Conservation (phyloP, 805 yeast species). For the Jamesozyma hellenica region DNA sequence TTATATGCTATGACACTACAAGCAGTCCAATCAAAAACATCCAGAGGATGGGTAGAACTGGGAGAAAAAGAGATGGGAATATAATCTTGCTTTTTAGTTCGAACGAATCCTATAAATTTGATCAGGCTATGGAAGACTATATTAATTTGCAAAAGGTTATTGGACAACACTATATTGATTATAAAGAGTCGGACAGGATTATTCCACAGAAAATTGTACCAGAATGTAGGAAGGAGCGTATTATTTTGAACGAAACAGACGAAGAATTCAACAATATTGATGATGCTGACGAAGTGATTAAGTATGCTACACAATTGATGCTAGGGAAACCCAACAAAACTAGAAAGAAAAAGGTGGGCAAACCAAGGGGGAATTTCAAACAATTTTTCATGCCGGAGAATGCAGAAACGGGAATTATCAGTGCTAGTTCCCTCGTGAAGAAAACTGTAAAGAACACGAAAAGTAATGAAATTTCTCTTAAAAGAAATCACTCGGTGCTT, state of each 20-base stretch:
- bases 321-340: constrained; percentile 28
- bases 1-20: constrained; percentile 87
- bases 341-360: constrained; percentile 10
- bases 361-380: constrained; percentile 7
- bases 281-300: constrained; percentile 59
- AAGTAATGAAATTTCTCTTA: not conserved
- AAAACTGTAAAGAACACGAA: constrained; percentile 10
- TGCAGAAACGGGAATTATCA: constrained; percentile 53
- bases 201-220: constrained; percentile 54
- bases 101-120: constrained; percentile 69
- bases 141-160: constrained; percentile 65
- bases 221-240: constrained; percentile 40
- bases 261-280: constrained; percentile 41
- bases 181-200: constrained; percentile 51
- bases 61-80: constrained; percentile 84
- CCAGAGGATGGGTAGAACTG: constrained; percentile 97
- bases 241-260: constrained; percentile 67
- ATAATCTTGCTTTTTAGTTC: constrained; percentile 67
- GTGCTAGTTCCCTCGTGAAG: constrained; percentile 40
- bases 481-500: not conserved
- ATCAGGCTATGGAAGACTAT: constrained; percentile 77
- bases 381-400: constrained; percentile 64
- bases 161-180: constrained; percentile 35
- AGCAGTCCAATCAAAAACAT: constrained; percentile 86
- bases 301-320: constrained; percentile 58